phyloP scores from a whole-genome alignment of 2,329 filamentous ascomycete species.

The Zasmidium citrigriseum region DNA sequence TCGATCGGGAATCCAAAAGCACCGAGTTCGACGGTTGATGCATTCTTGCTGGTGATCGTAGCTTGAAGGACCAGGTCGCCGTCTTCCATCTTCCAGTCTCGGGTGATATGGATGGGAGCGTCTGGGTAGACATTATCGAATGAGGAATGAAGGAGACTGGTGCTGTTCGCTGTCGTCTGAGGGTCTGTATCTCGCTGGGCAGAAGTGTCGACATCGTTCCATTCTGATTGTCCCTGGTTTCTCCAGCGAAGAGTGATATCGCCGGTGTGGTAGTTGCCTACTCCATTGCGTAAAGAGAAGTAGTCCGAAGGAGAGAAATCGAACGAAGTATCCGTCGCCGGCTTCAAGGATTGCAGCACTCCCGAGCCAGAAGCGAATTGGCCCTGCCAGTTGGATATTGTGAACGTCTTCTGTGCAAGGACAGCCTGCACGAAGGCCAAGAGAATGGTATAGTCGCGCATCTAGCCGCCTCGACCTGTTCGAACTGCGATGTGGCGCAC shows the following conservation, averaged over 20 bases:
- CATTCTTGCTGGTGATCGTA: constrained; percentile 49
- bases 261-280: constrained; percentile 60
- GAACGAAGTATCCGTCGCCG: constrained; percentile 43
- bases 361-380: constrained; percentile 18
- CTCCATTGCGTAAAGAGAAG: constrained; percentile 48
- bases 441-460: not conserved
- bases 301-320: constrained; percentile 59
- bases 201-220: constrained; percentile 35
- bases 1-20: constrained; percentile 60
- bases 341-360: constrained; percentile 51
- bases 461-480: not conserved
- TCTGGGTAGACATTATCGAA: constrained; percentile 7
- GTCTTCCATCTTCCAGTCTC: constrained; percentile 53
- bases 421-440: not conserved
- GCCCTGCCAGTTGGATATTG: constrained; percentile 15
- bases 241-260: constrained; percentile 60
- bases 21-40: constrained; percentile 52
- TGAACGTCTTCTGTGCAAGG: constrained; percentile 9
- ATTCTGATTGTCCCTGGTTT: constrained; percentile 38
- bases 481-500: not conserved
- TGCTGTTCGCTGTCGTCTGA: not conserved
- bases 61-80: constrained; percentile 56
- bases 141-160: constrained; percentile 3
- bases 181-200: not conserved
- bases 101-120: constrained; percentile 44